Conservation (phyloP, 352 stramenopile species). For the Elongisporangium prolatum region DNA sequence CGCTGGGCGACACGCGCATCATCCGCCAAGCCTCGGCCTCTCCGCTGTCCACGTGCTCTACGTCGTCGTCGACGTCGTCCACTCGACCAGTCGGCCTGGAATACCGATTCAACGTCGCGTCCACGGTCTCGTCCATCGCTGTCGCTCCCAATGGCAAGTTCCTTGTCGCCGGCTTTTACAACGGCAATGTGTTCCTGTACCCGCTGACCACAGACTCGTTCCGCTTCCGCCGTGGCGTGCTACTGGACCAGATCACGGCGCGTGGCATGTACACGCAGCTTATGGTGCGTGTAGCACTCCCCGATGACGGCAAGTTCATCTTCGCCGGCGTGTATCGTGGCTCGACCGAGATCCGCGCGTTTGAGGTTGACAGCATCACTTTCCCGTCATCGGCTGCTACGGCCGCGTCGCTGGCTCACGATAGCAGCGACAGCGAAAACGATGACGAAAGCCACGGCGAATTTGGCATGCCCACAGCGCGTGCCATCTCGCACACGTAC, state of each 20-base stretch:
- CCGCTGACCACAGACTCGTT: conserved; percentile 57
- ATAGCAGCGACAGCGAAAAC: conserved; percentile 21
- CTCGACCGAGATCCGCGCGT: conserved; percentile 82
- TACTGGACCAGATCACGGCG: conserved; percentile 78
- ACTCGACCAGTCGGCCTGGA: conserved; percentile 38
- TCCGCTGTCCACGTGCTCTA: conserved; percentile 35
- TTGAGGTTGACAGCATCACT: conserved; percentile 76
- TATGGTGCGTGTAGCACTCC: conserved; percentile 71
- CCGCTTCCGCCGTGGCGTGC: conserved; percentile 59
- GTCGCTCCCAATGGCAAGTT: conserved; percentile 64
- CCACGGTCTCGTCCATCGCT: conserved; percentile 77
- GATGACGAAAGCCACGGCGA: conserved; percentile 23
- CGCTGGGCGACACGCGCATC: conserved; percentile 55
- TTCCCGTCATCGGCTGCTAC: conserved; percentile 25
- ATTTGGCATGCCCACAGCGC: conserved; percentile 42
- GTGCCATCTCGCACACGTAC: conserved; percentile 58
- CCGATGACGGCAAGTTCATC: conserved; percentile 78
- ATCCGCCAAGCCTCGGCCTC: conserved; percentile 43
- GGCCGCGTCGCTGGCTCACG: conserved; percentile 1
- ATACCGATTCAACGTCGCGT: conserved; percentile 55
- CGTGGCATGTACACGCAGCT: conserved; percentile 82
- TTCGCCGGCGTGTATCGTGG: conserved; percentile 83
- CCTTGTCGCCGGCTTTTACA: conserved; percentile 78
- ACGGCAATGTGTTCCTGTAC: conserved; percentile 57
- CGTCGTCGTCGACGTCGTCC: conserved; percentile 16